phyloP scores from a whole-genome alignment of 345 rosid genomes.

The Lepidium sativum region DNA sequence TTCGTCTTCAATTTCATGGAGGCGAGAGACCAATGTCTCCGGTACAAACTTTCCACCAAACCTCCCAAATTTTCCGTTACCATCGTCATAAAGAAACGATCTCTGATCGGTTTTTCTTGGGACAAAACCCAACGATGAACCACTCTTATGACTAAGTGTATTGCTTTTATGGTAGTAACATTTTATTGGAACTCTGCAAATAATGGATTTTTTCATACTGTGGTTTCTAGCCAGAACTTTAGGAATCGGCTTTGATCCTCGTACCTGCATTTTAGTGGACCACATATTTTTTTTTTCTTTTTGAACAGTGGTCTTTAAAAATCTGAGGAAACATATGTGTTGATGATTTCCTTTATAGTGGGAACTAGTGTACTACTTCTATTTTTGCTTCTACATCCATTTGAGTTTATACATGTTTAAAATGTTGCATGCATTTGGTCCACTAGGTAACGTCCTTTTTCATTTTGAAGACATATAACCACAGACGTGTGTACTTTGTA shows the following conservation, averaged over 20 bases:
- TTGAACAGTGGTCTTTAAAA: background rate
- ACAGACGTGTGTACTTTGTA: too few species aligned
- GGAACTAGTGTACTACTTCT: background rate
- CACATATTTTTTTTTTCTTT: background rate
- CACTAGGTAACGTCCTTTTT: background rate
- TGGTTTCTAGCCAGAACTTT: background rate
- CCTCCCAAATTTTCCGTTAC: constrained; percentile 39
- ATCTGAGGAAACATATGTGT: background rate
- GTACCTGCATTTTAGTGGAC: constrained; percentile 9
- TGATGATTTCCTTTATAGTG: background rate
- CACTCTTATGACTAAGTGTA: background rate
- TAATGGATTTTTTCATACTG: background rate
- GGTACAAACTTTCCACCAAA: constrained; percentile 84
- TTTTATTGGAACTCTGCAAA: constrained; percentile 1
- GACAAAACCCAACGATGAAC: background rate
- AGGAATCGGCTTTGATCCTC: background rate
- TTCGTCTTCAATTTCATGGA: constrained; percentile 51
- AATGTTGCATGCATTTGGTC: background rate
- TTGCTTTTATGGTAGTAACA: background rate
- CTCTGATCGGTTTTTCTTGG: constrained; percentile 11
- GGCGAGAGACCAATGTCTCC: constrained; percentile 46
- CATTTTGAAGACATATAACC: background rate
- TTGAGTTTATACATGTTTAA: background rate
- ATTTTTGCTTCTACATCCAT: background rate
- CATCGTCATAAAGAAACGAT: background rate